Percentiles rank a stretch among this genome's conserved stretches.
Conservation (phyloP, 257 asterid species). For the Plantago major region DNA sequence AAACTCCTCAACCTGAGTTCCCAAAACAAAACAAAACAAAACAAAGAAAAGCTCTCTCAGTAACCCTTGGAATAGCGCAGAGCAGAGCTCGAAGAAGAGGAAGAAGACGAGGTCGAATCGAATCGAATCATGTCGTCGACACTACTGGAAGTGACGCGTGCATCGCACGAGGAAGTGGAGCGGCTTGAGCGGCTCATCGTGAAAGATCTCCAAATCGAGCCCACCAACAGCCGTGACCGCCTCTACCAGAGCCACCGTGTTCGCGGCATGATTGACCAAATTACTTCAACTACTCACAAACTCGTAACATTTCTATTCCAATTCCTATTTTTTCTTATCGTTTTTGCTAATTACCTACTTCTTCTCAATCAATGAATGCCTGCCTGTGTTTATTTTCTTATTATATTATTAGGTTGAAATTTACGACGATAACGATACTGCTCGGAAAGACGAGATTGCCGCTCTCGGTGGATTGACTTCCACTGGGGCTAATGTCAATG, state of each 20-base stretch:
- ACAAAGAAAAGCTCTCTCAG: no score
- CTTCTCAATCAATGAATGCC: background rate
- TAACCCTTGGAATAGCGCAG: no score
- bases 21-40: no score
- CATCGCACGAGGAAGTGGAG: slow-evolving; percentile 91
- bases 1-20: no score
- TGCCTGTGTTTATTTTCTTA: background rate
- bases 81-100: no score
- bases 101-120: background rate
- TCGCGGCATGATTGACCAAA: slow-evolving; percentile 81
- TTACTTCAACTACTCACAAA: slow-evolving; percentile 56
- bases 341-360: slow-evolving; percentile 12
- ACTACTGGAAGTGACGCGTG: slow-evolving; percentile 79
- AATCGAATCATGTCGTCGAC: slow-evolving; percentile 79
- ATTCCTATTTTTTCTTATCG: background rate
- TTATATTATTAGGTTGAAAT: slow-evolving; percentile 52
- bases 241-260: slow-evolving; percentile 92
- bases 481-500: slow-evolving; percentile 71
- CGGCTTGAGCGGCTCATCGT: slow-evolving; percentile 81
- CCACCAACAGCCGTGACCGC: slow-evolving; percentile 71
- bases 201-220: slow-evolving; percentile 91
- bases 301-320: slow-evolving; percentile 34
- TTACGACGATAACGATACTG: slow-evolving; percentile 76
- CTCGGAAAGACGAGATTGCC: slow-evolving; percentile 95
- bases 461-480: slow-evolving; percentile 93